Conservation (phyloP, 2,329 filamentous ascomycete species). For the Verticillium dahliae region DNA sequence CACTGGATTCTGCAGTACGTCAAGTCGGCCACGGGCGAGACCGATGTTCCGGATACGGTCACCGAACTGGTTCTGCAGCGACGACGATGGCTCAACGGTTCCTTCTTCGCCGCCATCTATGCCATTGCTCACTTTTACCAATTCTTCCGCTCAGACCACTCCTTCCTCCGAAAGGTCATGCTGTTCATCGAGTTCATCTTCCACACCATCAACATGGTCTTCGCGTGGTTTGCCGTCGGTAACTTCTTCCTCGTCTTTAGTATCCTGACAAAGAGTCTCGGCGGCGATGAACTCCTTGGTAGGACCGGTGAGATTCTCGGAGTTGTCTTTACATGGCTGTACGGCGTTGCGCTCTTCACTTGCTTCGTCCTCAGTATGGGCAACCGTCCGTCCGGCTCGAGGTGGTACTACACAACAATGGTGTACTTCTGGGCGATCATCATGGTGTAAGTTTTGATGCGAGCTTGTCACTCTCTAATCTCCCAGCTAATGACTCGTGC, state of each 20-base stretch:
- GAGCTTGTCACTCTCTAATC: not conserved
- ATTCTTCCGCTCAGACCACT: slow-evolving; percentile 90
- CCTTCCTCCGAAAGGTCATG: slow-evolving; percentile 77
- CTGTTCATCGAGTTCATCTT: slow-evolving; percentile 92
- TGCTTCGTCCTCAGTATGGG: slow-evolving; percentile 94
- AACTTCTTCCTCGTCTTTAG: slow-evolving; percentile 99
- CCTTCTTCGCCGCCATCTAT: slow-evolving; percentile 96
- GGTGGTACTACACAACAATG: slow-evolving; percentile 91
- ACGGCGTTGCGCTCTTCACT: slow-evolving; percentile 83
- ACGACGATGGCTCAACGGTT: slow-evolving; percentile 94
- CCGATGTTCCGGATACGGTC: slow-evolving; percentile 90
- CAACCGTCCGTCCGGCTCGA: slow-evolving; percentile 90
- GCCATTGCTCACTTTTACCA: slow-evolving; percentile 93
- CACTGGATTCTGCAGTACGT: slow-evolving; percentile 98
- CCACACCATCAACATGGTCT: slow-evolving; percentile 94
- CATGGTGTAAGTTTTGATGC: slow-evolving; percentile 62
- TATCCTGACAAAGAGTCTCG: slow-evolving; percentile 85
- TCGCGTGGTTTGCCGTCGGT: slow-evolving; percentile 96
- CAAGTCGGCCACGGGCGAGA: slow-evolving; percentile 94
- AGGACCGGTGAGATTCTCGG: slow-evolving; percentile 73
- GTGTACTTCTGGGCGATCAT: slow-evolving; percentile 97
- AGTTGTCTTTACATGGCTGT: slow-evolving; percentile 92
- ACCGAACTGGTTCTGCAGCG: slow-evolving; percentile 93
- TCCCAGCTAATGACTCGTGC: slow-evolving; percentile 31
- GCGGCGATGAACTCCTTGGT: slow-evolving; percentile 62